phyloP scores from a whole-genome alignment of 352 stramenopile species.

The Peronospora farinosa region DNA sequence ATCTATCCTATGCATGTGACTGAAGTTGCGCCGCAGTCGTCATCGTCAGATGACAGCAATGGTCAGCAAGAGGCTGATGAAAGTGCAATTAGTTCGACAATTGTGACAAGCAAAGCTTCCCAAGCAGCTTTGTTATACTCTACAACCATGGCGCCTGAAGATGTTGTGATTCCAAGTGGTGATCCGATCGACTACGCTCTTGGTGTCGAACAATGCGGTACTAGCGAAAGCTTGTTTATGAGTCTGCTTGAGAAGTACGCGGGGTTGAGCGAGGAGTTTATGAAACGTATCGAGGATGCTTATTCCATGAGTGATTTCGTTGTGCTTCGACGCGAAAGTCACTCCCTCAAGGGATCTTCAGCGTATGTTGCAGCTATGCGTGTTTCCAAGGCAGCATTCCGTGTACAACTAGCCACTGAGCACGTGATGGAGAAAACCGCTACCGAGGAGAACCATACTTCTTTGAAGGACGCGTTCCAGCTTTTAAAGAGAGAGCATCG shows the following conservation, averaged over 20 bases:
- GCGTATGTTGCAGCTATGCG: constrained; percentile 79
- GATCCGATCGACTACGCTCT: constrained; percentile 77
- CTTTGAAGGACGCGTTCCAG: constrained; percentile 43
- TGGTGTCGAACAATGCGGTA: constrained; percentile 76
- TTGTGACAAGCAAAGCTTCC: constrained; percentile 28
- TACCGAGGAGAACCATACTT: constrained; percentile 26
- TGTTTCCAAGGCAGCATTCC: constrained; percentile 77
- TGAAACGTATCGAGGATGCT: constrained; percentile 64
- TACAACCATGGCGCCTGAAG: constrained; percentile 44
- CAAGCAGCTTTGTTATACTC: constrained; percentile 45
- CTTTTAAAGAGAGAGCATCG: constrained; percentile 73
- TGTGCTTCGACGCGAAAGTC: constrained; percentile 63
- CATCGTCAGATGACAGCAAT: constrained; percentile 20
- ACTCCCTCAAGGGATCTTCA: constrained; percentile 85
- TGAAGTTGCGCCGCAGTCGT: constrained; percentile 14
- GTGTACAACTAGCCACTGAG: constrained; percentile 68
- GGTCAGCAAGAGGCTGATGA: constrained; percentile 22
- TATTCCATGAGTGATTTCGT: constrained; percentile 50
- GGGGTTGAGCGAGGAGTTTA: constrained; percentile 61
- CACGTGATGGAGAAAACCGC: constrained; percentile 60
- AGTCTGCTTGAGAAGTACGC: constrained; percentile 78
- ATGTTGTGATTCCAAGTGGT: constrained; percentile 68
- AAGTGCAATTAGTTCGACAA: constrained; percentile 21
- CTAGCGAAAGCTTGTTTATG: constrained; percentile 79
- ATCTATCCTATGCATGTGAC: constrained; percentile 29